Evolutionary conservation across 441 rosid genomes (phyloP), one percentile per base, ranked within the genome.

Genomic region (Hura crepitans): DNA sequence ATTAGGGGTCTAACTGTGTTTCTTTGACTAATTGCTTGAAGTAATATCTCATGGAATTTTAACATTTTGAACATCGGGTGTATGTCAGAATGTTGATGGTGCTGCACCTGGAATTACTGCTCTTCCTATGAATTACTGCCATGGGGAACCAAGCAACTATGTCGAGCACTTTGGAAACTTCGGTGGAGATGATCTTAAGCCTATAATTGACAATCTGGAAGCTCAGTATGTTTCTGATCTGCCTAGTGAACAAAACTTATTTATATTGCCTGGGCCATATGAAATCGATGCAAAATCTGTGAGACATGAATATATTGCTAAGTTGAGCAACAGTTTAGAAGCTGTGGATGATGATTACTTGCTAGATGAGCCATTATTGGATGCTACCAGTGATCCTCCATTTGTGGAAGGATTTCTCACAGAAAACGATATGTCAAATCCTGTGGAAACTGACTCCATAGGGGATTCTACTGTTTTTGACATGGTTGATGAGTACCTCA

Each of bases 401-500:
- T 78, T 74, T 22, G 63, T 23, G 20, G 90, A 93, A 69, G 89
- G 80, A 37, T 78, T 81, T 10, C 88, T 77, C 83, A 66, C 87
- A 58, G 96, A 90, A 77, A 82, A 84, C 66, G 97, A 93, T 80
- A 90, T 89, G 65, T 79, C 83, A 50, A 72, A 75, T 66, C 67
- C 73, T 8, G 45, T 57, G 51, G 87, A 79, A 74, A 77, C 77
- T 28, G 84, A 81, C 42, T 64, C 85, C 18, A 69, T 65, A 15
- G 85, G 77, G 50, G 89, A 82, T 72, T 60, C 83, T 47, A 66
- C 80, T 22, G 83, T 72, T 71, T 88, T 91, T 72, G 84, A 85
- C 75, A 66, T 77, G 77, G 47, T 87, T 60, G 92, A 90, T 10
- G 96, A 94, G 65, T 94, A 85, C 72, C 90, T 94, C 33, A 85